phyloP scores from a whole-genome alignment of 2,329 filamentous ascomycete genomes.

The Fusarium cyanostomum region DNA sequence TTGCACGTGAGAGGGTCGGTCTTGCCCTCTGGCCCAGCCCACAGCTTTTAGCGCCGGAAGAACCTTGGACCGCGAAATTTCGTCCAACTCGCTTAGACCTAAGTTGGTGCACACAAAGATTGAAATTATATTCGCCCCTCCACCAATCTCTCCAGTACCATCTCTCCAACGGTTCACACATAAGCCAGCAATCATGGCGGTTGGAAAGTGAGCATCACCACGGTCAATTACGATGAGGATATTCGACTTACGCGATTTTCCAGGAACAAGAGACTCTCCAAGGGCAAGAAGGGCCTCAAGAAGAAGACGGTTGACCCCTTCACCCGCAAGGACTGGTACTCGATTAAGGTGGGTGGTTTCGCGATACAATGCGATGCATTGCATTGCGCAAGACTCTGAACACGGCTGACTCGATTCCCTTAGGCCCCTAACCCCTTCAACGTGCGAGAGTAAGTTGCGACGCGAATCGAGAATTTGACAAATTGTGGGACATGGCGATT shows the following conservation, averaged over 20 bases:
- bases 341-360: constrained; percentile 76
- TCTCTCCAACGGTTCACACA: constrained; percentile 55
- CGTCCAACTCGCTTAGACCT: constrained; percentile 51
- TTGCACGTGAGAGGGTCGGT: constrained; percentile 33
- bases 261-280: constrained; percentile 99
- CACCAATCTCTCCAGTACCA: constrained; percentile 54
- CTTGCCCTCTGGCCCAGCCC: constrained; percentile 31
- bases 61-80: constrained; percentile 43
- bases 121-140: constrained; percentile 55
- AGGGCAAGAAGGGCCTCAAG: constrained; percentile 99
- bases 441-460: constrained; percentile 85
- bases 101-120: constrained; percentile 53
- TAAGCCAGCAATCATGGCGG: constrained; percentile 66
- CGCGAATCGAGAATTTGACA: constrained; percentile 30
- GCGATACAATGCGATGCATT: not conserved
- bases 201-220: constrained; percentile 63
- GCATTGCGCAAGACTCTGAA: constrained; percentile 1
- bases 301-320: constrained; percentile 99
- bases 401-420: constrained; percentile 29
- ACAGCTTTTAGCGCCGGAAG: constrained; percentile 41
- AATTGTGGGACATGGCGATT: constrained; percentile 29
- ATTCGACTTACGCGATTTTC: constrained; percentile 36
- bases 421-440: constrained; percentile 95
- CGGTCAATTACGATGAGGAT: constrained; percentile 4
- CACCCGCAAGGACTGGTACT: constrained; percentile 99